Evolutionary conservation across 805 yeast species (phyloP), one percentile per base, ranked within the genome.

Genomic region (Hanseniaspora guilliermondii): DNA sequence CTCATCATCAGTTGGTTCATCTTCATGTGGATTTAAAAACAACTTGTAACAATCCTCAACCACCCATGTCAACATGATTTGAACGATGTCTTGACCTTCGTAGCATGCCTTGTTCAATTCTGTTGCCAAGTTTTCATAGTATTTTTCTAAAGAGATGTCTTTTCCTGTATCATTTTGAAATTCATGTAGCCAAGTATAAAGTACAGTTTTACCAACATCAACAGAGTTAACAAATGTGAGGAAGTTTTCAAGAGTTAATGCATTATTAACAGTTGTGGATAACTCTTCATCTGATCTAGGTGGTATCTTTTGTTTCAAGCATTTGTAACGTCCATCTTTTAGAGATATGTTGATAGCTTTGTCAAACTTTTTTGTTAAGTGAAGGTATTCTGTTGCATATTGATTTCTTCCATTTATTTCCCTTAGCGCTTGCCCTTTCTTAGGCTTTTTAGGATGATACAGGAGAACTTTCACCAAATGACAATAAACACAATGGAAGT

Each of bases 401-500:
- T 50, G 42, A n/a, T 50, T 50, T 16, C 35, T 19, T 2, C 48
- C 54, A 12, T 33, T 50, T 7, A 41, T 25, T 16, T 25, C 6
- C 19, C 41, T 49, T 9, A 16, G 12, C 3, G 35, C 17, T 25
- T 42, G 35, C 11, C 35, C n/a, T 3, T 21, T 40, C n/a, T 42
- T 50, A 17, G 25, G 22, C 36, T 41, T 42, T 1, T 24, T 22
- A 7, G 54, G 54, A 25, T 50, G 48, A 17, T 50, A 50, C 12
- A 50, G 16, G 9, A 50, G 16, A 6, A 50, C 54, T 42, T 36
- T 50, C 16, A 50, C 11, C 21, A 50, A 35, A 40, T 50, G 54
- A 27, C 54, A 50, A 22, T 50, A 50, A 17, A 42, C 21, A 36
- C 54, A 50, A 24, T 50, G 54, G 25, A 42, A 42, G 17, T 35